Evolutionary conservation across 1,139 yeast genomes (phyloP).

Genomic region (Candida labiduridarum): DNA sequence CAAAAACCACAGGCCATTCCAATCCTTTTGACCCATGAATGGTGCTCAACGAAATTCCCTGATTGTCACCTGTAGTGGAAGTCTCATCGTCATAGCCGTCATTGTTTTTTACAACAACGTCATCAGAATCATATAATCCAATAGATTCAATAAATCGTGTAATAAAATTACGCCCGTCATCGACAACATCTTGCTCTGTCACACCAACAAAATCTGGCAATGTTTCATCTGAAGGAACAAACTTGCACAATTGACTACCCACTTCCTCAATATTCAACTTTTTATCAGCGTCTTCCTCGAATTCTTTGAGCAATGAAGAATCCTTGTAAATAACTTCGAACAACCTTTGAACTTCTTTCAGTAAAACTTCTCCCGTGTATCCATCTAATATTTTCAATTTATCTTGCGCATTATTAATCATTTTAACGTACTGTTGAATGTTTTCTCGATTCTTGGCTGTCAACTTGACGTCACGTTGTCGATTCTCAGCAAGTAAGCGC

Average conservation of each 20-base stretch:
- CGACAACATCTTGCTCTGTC: conserved; percentile 16
- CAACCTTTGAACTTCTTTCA: conserved; percentile 15
- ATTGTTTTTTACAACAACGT: conserved; percentile 16
- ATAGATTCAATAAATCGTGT: conserved; percentile 61
- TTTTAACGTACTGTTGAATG: conserved; percentile 4
- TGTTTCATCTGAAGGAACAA: conserved; percentile 55
- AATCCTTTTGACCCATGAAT: conserved; percentile 92
- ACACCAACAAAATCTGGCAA: conserved; percentile 44
- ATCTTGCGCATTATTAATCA: conserved; percentile 24
- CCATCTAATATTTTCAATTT: conserved; percentile 12
- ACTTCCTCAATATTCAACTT: conserved; percentile 48
- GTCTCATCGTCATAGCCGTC: conserved; percentile 13
- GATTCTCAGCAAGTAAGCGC: conserved; percentile 2
- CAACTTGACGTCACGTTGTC: conserved; percentile 1
- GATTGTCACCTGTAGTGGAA: conserved; percentile 19
- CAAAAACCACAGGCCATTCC: conserved; percentile 92
- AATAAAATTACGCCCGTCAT: conserved; percentile 36
- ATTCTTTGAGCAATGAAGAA: conserved; percentile 36
- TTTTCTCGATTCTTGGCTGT: conserved; percentile 5
- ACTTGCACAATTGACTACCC: conserved; percentile 41
- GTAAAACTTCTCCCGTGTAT: background rate
- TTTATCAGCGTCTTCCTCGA: conserved; percentile 24
- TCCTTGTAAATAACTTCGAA: conserved; percentile 28
- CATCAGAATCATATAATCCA: conserved; percentile 51
- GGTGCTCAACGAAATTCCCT: conserved; percentile 57